Conservation (phyloP, 139 green algal genomes). For the Chlamydomonas urium region DNA sequence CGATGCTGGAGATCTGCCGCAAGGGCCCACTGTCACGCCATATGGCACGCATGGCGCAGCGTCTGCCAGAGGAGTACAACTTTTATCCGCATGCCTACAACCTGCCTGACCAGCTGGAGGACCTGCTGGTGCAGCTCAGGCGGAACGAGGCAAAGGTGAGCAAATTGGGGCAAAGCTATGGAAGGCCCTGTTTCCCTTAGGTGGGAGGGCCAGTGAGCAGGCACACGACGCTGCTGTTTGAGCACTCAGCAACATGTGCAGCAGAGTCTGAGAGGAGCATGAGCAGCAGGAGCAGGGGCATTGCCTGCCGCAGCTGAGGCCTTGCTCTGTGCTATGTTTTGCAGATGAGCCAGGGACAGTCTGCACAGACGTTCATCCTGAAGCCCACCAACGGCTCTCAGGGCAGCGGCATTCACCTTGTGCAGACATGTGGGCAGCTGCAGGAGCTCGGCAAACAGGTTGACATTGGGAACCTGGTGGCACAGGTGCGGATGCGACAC, state of each 20-base stretch:
- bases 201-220: too few relatives aligned
- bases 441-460: too few relatives aligned
- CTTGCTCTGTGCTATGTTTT: too few relatives aligned
- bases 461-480: conserved; percentile 33
- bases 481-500: conserved; percentile 24
- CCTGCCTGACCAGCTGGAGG: conserved; percentile 41
- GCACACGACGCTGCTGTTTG: too few relatives aligned
- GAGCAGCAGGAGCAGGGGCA: too few relatives aligned
- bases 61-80: conserved; percentile 25
- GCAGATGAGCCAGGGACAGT: too few relatives aligned
- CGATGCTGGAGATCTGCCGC: conserved; percentile 58
- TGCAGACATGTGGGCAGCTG: conserved; percentile 39
- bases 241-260: too few relatives aligned
- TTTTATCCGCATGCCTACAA: conserved; percentile 34
- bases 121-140: conserved; percentile 35
- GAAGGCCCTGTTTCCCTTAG: too few relatives aligned
- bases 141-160: conserved; percentile 23
- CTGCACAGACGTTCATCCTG: conserved; percentile 51
- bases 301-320: too few relatives aligned
- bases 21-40: conserved; percentile 40
- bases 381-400: conserved; percentile 40
- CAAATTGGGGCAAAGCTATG: background rate
- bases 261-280: too few relatives aligned
- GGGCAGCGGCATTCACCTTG: conserved; percentile 56
- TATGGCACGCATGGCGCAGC: conserved; percentile 34